Conservation (phyloP, 805 yeast genomes). For the Candida ulmi region DNA sequence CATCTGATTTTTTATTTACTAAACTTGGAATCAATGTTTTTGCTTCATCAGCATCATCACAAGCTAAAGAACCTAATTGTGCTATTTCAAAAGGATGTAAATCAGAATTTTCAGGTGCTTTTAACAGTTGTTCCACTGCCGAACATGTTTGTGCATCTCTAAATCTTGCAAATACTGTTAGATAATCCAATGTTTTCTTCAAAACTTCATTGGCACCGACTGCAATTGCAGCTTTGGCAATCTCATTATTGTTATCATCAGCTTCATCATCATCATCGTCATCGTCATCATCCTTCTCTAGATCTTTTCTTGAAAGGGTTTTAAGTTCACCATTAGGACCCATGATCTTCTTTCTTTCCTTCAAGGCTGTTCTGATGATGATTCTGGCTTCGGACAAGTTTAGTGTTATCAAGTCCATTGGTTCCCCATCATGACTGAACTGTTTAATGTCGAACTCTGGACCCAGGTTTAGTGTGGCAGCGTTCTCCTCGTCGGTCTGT, state of each 20-base stretch:
- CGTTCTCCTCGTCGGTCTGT: constrained; percentile 83
- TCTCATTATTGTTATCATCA: constrained; percentile 28
- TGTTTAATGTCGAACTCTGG: constrained; percentile 87
- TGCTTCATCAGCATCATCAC: constrained; percentile 97
- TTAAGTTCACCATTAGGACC: constrained; percentile 33
- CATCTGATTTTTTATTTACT: constrained; percentile 72
- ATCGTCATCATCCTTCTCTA: constrained; percentile 21
- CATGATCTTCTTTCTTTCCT: constrained; percentile 60
- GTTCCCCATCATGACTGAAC: constrained; percentile 73
- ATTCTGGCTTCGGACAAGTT: constrained; percentile 88
- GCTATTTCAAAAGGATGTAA: constrained; percentile 96
- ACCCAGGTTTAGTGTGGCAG: constrained; percentile 80
- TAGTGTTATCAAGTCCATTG: constrained; percentile 72
- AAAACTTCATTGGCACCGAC: constrained; percentile 83
- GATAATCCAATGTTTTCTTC: constrained; percentile 85
- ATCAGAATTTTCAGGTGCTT: constrained; percentile 63
- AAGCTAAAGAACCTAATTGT: constrained; percentile 79
- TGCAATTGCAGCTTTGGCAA: constrained; percentile 43
- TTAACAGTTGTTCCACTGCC: constrained; percentile 85
- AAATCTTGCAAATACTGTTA: constrained; percentile 82
- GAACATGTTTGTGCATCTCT: constrained; percentile 88
- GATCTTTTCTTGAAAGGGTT: constrained; percentile 21
- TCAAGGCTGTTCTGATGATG: constrained; percentile 82
- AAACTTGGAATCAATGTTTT: constrained; percentile 89
- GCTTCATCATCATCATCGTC: constrained; percentile 26